Conservation (phyloP, 2,329 filamentous ascomycete genomes). For the Ceratocystis variospora region DNA sequence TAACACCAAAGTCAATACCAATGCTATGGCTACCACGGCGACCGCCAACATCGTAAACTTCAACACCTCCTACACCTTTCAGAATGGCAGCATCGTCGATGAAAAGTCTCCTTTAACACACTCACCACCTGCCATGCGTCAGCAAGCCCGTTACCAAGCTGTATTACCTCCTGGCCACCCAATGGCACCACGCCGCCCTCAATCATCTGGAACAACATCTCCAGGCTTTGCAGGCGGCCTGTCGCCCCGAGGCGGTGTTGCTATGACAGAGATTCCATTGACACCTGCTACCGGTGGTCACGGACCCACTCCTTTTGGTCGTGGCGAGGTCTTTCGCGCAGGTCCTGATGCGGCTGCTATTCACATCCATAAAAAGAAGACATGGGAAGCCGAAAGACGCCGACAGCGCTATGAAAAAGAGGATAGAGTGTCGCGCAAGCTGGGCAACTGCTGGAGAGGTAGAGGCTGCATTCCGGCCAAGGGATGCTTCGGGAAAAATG, state of each 20-base stretch:
- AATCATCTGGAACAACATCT: constrained; percentile 48
- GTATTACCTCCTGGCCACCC: constrained; percentile 43
- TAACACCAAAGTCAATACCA: background rate
- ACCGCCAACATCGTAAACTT: background rate
- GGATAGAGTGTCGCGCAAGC: constrained; percentile 43
- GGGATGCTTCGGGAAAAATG: constrained; percentile 52
- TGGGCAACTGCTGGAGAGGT: constrained; percentile 51
- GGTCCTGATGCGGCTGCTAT: constrained; percentile 32
- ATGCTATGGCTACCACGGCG: constrained; percentile 15
- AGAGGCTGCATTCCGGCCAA: constrained; percentile 46
- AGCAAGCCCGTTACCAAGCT: constrained; percentile 38
- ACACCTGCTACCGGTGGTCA: constrained; percentile 29
- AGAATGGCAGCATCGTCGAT: background rate
- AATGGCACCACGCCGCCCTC: constrained; percentile 33
- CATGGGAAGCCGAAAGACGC: constrained; percentile 20
- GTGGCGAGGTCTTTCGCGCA: constrained; percentile 31
- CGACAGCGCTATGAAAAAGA: constrained; percentile 51
- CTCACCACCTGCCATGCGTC: constrained; percentile 33
- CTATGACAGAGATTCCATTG: constrained; percentile 45
- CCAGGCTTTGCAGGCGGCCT: constrained; percentile 49
- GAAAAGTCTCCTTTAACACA: constrained; percentile 39
- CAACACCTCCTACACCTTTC: background rate
- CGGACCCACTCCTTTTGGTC: constrained; percentile 31
- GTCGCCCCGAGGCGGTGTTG: constrained; percentile 47
- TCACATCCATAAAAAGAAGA: background rate